Evolutionary conservation across 1,284 basidiomycete species (phyloP).

Genomic region (Coniferiporia weirii): DNA sequence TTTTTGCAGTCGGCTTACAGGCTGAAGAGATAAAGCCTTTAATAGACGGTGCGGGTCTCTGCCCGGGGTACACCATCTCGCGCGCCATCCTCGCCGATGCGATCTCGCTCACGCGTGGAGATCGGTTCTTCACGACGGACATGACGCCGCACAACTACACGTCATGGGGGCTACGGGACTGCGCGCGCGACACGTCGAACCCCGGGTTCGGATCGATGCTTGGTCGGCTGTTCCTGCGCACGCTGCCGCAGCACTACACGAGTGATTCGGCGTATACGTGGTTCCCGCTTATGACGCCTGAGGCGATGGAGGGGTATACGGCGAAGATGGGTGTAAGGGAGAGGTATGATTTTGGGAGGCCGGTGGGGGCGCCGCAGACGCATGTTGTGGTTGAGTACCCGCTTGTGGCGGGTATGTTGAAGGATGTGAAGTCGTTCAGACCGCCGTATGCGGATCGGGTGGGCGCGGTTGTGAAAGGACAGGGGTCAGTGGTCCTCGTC

Average conservation of each 20-base stretch:
- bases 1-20: conserved; percentile 50
- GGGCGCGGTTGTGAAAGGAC: conserved; percentile 45
- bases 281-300: conserved; percentile 81
- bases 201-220: conserved; percentile 72
- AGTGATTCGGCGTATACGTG: conserved; percentile 74
- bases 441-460: conserved; percentile 46
- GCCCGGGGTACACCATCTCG: conserved; percentile 81
- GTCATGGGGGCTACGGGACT: conserved; percentile 76
- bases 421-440: conserved; percentile 40
- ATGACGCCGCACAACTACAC: conserved; percentile 80
- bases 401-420: conserved; percentile 49
- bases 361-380: conserved; percentile 28
- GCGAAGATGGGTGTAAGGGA: conserved; percentile 47
- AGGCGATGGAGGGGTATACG: conserved; percentile 56
- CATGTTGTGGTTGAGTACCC: conserved; percentile 41
- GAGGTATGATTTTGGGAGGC: conserved; percentile 49
- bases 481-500: conserved; percentile 40
- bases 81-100: conserved; percentile 86
- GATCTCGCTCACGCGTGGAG: conserved; percentile 79
- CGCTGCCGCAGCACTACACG: conserved; percentile 63
- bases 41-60: conserved; percentile 74
- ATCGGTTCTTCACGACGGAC: conserved; percentile 80
- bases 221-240: conserved; percentile 67
- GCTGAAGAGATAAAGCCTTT: conserved; percentile 70
- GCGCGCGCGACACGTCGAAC: conserved; percentile 61